phyloP scores from a whole-genome alignment of 2,329 filamentous ascomycete genomes.

The Phoma sp. region DNA sequence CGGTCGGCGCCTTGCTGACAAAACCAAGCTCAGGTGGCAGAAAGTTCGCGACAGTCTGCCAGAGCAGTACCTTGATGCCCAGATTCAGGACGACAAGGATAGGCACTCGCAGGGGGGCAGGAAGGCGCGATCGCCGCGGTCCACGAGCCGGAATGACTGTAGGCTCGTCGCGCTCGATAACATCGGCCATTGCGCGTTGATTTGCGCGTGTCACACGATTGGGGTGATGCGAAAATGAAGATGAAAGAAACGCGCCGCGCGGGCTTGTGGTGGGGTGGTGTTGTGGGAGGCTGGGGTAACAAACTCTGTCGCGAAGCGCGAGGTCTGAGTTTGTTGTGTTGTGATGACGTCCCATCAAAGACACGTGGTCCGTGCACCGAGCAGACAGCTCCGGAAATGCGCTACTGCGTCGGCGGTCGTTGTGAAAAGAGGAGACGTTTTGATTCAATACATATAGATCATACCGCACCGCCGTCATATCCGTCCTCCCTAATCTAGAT shows the following conservation, averaged over 20 bases:
- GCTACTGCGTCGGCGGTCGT: not conserved
- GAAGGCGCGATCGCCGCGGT: constrained; percentile 41
- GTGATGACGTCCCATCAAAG: constrained; percentile 10
- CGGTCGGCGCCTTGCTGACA: constrained; percentile 66
- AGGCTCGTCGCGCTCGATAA: constrained; percentile 38
- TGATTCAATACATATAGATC: constrained; percentile 15
- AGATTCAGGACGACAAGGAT: constrained; percentile 62
- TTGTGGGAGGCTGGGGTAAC: constrained; percentile 14
- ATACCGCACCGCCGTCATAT: constrained; percentile 13
- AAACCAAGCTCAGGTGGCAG: constrained; percentile 69
- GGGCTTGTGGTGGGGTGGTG: constrained; percentile 12
- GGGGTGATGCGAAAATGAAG: not conserved
- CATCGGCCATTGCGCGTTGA: constrained; percentile 30
- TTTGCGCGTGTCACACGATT: constrained; percentile 6
- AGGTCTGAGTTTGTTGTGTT: constrained; percentile 6
- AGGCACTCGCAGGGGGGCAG: constrained; percentile 47
- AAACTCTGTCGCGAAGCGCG: constrained; percentile 7
- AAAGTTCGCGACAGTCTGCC: constrained; percentile 65
- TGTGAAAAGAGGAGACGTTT: constrained; percentile 19
- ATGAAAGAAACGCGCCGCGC: constrained; percentile 12
- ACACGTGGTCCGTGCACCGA: not conserved
- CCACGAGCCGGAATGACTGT: constrained; percentile 32
- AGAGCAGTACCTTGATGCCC: constrained; percentile 67
- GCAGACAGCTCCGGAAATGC: no score
- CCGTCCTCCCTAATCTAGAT: constrained; percentile 19